Evolutionary conservation across 345 rosid genomes (phyloP), one percentile per base, ranked within the genome.

Genomic region (Triadica sebifera): DNA sequence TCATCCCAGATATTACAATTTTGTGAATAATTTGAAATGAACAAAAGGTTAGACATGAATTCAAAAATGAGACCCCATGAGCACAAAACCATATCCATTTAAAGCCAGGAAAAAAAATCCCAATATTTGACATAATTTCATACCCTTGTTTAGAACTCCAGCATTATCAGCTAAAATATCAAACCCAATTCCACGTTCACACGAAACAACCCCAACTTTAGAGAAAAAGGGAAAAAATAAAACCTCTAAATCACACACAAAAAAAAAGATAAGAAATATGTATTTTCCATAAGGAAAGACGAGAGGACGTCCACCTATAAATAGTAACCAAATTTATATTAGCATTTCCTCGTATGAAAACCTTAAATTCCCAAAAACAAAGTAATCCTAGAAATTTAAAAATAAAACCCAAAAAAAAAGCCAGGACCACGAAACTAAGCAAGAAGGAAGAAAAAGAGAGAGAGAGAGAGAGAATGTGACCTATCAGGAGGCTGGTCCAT

Each of bases 401-500:
- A 29, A 29, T 29, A 29, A 29, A 29, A 29, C 2, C 34, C 34
- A 29, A 29, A 29, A 29, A 29, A 29, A 29, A 29, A 2, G 34
- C 34, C 34, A 29, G 34, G 34, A 29, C 34, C 34, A 29, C 34
- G 2, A 29, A 29, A 29, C 34, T 29, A 29, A 29, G 43, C 24
- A 73, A 20, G 17, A 56, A 45, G 70, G 11, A 25, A 12, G 6
- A 19, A 6, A 45, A n/a, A n/a, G n/a, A n/a, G n/a, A n/a, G n/a
- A n/a, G n/a, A n/a, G n/a, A n/a, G n/a, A 6, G 5, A 15, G n/a
- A 20, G 58, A n/a, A 37, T 8, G 49, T 61, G 71, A 81, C 83
- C 84, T 76, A 75, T 69, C 66, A 72, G 47, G 78, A 74, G 63
- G 82, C 59, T 22, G 79, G 75, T 56, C 66, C 71, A 51, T 74